Percentiles rank a stretch among this genome's conserved stretches.
phyloP scores from a whole-genome alignment of 208 protist species.

The Trypanosoma vivax region DNA sequence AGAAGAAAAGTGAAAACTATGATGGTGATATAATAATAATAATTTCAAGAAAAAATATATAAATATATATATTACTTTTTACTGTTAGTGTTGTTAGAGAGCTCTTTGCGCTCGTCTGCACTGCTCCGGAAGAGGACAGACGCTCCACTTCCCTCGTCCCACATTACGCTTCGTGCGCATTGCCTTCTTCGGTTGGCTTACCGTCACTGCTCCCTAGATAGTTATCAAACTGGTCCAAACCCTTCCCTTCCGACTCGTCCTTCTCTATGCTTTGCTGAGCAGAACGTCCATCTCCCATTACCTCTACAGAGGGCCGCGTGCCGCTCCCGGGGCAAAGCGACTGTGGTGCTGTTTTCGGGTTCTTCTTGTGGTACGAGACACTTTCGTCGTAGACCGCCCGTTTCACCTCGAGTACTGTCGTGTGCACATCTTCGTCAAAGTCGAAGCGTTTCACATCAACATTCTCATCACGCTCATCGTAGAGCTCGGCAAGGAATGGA shows the following conservation, averaged over 20 bases:
- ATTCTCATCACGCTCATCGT: conserved; percentile 77
- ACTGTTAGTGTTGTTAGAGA: neutral
- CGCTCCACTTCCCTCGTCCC: neutral
- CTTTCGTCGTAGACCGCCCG: conserved; percentile 80
- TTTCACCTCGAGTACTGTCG: conserved; percentile 77
- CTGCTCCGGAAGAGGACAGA: neutral
- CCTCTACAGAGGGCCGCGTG: conserved; percentile 35
- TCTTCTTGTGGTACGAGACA: conserved; percentile 57
- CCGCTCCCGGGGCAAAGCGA: conserved; percentile 3
- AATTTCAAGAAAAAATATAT: conserved; percentile 1
- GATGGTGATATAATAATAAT: neutral
- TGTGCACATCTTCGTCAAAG: conserved; percentile 77
- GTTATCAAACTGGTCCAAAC: conserved; percentile 11
- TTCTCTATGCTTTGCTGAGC: conserved; percentile 77
- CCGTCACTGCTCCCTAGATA: conserved; percentile 4
- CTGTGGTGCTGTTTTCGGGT: conserved; percentile 19
- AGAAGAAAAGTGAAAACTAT: conserved; percentile 1
- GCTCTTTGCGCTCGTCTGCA: neutral
- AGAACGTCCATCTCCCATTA: conserved; percentile 59
- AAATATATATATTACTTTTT: conserved; percentile 3
- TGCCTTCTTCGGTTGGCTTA: no score
- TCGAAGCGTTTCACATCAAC: conserved; percentile 47
- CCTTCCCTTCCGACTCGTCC: conserved; percentile 4
- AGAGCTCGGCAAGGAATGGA: conserved; percentile 76
- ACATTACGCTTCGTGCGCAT: no score